Conservation (phyloP, 2,329 filamentous ascomycete species). For the Fusarium duplospermum region DNA sequence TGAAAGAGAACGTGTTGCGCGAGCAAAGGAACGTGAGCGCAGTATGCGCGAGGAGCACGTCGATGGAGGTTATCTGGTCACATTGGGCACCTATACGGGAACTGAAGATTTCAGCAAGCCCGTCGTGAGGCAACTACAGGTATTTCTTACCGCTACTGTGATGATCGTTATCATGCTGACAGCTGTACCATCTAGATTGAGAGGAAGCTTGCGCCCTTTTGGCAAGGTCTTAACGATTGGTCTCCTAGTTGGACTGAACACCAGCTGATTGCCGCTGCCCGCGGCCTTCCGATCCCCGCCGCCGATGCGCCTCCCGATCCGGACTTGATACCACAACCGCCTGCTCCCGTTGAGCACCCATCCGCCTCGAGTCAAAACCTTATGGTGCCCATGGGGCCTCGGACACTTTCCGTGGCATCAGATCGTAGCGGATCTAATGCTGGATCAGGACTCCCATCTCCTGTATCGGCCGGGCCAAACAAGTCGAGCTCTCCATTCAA, state of each 20-base stretch:
- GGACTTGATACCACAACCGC: conserved; percentile 63
- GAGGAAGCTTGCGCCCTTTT: conserved; percentile 91
- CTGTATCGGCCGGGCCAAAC: conserved; percentile 48
- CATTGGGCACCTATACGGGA: conserved; percentile 92
- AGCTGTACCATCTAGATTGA: conserved; percentile 76
- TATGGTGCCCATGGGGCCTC: conserved; percentile 81
- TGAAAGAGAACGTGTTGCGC: conserved; percentile 81
- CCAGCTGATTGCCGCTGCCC: conserved; percentile 91
- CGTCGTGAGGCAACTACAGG: conserved; percentile 89
- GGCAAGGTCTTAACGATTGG: conserved; percentile 92
- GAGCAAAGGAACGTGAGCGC: conserved; percentile 86
- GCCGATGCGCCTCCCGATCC: conserved; percentile 86
- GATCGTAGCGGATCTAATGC: conserved; percentile 73
- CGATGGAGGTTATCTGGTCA: conserved; percentile 94
- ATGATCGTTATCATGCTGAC: conserved; percentile 28
- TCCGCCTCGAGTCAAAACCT: conserved; percentile 66
- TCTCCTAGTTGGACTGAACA: conserved; percentile 91
- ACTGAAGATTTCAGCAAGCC: conserved; percentile 93
- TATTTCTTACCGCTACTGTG: conserved; percentile 53
- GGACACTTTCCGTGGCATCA: conserved; percentile 83
- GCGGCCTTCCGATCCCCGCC: conserved; percentile 84
- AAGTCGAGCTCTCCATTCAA: conserved; percentile 73
- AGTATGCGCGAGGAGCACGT: conserved; percentile 93
- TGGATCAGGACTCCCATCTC: conserved; percentile 66
- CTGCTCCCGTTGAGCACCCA: conserved; percentile 58